Evolutionary conservation across 352 stramenopile species (phyloP), one percentile per base, ranked within the genome.

Genomic region (Phytophthora vignae): DNA sequence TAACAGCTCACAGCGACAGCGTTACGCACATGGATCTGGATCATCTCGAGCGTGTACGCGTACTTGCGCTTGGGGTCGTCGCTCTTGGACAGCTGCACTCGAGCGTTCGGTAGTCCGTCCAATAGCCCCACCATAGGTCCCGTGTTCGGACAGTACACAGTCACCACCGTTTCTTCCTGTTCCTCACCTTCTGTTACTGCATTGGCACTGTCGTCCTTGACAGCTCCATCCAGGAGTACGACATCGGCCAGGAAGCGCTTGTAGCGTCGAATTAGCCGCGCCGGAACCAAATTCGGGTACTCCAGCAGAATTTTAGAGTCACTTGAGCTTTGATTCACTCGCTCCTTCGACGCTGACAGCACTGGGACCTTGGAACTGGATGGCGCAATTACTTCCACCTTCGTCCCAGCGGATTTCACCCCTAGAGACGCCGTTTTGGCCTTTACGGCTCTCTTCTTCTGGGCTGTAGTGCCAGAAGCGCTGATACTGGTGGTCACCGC

Each of bases 191-290:
- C 53, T 60, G 9, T 53, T 27, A 17, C 38, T 21, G n/a, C 31
- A 10, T 66, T 44, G 3, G 7, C 3, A 11, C 21, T 55, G 31
- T 33, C 27, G 2, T 60, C 38, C n/a, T 67, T 71, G 0, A 14
- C 21, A 46, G 29, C 29, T 67, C 48, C 60, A 38, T 70, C 53
- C 52, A 79, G 31, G 17, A 96, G 76, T 73, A 94, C 82, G 5
- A 96, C 80, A 36, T 96, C 89, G 4, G 89, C 87, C 15, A 96
- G 75, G 64, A 96, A 96, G 9, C 89, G 83, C 63, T 96, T 96
- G 84, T 96, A 96, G 27, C 89, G 85, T 40, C 84, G 74, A 55
- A 95, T 52, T 17, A 95, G 66, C 3, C 83, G 70, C 4, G 81
- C 89, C 9, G 78, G 74, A 4, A 92, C 73, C 14, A 96, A 72